Percentiles rank a stretch among this genome's conserved stretches.
These are phyloP conservation scores for Vitis cinerea DNA, from an alignment of 164 flowering plant genomes.

Conservation along the genomic window DNA sequence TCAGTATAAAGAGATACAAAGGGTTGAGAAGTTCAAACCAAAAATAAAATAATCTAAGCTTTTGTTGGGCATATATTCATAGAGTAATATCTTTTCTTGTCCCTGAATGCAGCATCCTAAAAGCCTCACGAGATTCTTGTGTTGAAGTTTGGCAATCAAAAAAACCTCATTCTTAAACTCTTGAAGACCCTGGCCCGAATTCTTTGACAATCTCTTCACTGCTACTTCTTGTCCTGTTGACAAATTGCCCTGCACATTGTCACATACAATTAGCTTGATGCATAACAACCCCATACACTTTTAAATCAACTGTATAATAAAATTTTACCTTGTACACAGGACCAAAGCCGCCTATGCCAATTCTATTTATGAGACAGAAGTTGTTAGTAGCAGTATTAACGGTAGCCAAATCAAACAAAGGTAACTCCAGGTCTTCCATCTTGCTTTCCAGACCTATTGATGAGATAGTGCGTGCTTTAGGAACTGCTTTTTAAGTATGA, in stretches of 20 bases:
- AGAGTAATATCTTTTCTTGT: conserved; percentile 38
- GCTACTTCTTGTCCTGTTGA: conserved; percentile 28
- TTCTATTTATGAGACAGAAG: conserved; percentile 26
- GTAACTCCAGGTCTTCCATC: conserved; percentile 20
- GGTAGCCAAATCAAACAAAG: conserved; percentile 17
- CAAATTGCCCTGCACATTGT: conserved; percentile 15
- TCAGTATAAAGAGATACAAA: no score
- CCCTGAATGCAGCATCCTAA: conserved; percentile 39
- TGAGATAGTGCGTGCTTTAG: no score
- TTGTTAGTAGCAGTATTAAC: conserved; percentile 23
- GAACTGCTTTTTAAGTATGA: no score
- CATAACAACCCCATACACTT: no score
- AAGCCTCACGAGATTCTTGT: conserved; percentile 49
- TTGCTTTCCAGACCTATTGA: no score
- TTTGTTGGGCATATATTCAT: conserved; percentile 46
- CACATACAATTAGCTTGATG: neutral
- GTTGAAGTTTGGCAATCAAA: conserved; percentile 42
- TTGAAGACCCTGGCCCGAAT: conserved; percentile 7
- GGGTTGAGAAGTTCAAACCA: conserved; percentile 5
- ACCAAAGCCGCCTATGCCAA: conserved; percentile 42
- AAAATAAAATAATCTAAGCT: conserved; percentile 40
- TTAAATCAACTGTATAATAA: neutral
- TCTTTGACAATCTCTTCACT: conserved; percentile 36
- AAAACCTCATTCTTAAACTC: conserved; percentile 41
- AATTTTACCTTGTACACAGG: conserved; percentile 30